Conservation (phyloP, 345 rosid genomes). For the Citrus glauca region DNA sequence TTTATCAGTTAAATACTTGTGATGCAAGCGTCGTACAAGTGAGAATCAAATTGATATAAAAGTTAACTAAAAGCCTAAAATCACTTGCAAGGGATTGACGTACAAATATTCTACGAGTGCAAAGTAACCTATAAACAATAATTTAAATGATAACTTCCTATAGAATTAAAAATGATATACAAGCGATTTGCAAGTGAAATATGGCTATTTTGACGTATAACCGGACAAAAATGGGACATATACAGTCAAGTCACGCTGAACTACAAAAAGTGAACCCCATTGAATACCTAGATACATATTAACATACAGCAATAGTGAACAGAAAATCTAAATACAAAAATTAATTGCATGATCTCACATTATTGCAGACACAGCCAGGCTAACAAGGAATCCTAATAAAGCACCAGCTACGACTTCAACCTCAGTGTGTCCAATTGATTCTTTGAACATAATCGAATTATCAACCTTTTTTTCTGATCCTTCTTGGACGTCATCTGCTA, state of each 20-base stretch:
- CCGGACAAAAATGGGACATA: background rate
- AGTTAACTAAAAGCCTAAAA: too few relatives aligned
- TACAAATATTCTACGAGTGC: background rate
- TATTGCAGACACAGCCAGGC: slow-evolving; percentile 38
- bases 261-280: background rate
- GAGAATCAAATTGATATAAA: too few relatives aligned
- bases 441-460: slow-evolving; percentile 42
- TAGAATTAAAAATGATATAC: too few relatives aligned
- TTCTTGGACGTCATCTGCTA: slow-evolving; percentile 7
- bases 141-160: too few relatives aligned
- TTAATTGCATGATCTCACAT: slow-evolving; percentile 3
- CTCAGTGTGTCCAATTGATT: slow-evolving; percentile 82
- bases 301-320: background rate
- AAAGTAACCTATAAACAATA: background rate
- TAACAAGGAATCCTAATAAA: slow-evolving; percentile 61
- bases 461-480: slow-evolving; percentile 12
- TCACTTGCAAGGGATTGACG: background rate
- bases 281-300: background rate
- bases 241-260: background rate
- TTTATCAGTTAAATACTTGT: background rate
- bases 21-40: too few relatives aligned
- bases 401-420: slow-evolving; percentile 84
- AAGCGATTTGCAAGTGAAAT: too few relatives aligned
- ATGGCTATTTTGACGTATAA: too few relatives aligned
- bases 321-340: background rate